These are phyloP conservation scores for Abrus precatorius DNA, from an alignment of 306 rosid species.

Conservation along the genomic window DNA sequence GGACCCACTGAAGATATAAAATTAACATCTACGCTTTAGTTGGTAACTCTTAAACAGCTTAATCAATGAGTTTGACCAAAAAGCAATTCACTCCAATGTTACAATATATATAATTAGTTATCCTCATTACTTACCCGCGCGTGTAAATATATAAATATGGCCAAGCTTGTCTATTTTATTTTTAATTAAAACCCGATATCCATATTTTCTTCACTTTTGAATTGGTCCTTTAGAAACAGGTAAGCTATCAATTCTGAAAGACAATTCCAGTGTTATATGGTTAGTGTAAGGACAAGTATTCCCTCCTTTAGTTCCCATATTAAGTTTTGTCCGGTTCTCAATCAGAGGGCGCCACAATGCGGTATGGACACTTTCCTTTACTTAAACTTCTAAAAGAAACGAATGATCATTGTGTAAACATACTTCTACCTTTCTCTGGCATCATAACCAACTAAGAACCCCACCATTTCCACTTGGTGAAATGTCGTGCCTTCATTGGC, in stretches of 20 bases:
- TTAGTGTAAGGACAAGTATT: slow-evolving; percentile 52
- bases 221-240: slow-evolving; percentile 52
- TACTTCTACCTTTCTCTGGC: slow-evolving; percentile 38
- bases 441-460: slow-evolving; percentile 28
- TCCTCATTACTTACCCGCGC: not conserved
- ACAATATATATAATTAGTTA: not conserved
- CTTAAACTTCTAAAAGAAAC: slow-evolving; percentile 40
- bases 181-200: not conserved
- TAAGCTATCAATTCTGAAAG: slow-evolving; percentile 67
- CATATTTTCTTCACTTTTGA: slow-evolving; percentile 38
- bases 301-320: slow-evolving; percentile 45
- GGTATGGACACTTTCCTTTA: slow-evolving; percentile 46
- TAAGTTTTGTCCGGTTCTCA: slow-evolving; percentile 41
- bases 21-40: slow-evolving; percentile 48
- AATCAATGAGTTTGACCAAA: slow-evolving; percentile 45
- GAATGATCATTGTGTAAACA: slow-evolving; percentile 32
- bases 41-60: slow-evolving; percentile 45
- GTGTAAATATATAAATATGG: not conserved
- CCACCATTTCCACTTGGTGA: slow-evolving; percentile 37
- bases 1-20: slow-evolving; percentile 58
- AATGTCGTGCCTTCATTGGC: slow-evolving; percentile 49
- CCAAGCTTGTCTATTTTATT: not conserved
- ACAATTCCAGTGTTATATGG: slow-evolving; percentile 45
- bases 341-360: slow-evolving; percentile 52
- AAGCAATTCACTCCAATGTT: slow-evolving; percentile 37